Conservation (phyloP, 2,329 filamentous ascomycete species). For the Talaromyces albobiverticillius region DNA sequence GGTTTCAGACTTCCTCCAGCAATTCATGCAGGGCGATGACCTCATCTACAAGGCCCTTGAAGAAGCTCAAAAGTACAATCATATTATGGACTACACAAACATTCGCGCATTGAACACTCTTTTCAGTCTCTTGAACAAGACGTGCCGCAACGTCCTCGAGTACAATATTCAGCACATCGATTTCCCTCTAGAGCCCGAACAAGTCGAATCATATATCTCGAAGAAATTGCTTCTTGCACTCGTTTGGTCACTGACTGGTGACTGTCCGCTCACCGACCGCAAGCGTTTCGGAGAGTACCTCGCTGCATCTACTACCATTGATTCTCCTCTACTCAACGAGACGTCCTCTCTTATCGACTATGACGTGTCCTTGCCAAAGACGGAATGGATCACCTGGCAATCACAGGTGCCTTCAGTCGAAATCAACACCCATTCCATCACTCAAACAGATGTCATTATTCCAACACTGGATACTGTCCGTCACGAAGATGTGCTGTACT, state of each 20-base stretch:
- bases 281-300: slow-evolving; percentile 87
- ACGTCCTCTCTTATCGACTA: slow-evolving; percentile 90
- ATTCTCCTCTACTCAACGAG: slow-evolving; percentile 75
- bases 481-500: slow-evolving; percentile 98
- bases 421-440: slow-evolving; percentile 97
- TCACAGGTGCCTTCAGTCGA: slow-evolving; percentile 91
- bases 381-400: slow-evolving; percentile 91
- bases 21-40: slow-evolving; percentile 71
- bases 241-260: slow-evolving; percentile 94
- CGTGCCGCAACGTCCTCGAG: slow-evolving; percentile 86
- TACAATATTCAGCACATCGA: slow-evolving; percentile 94
- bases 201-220: slow-evolving; percentile 82
- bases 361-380: slow-evolving; percentile 80
- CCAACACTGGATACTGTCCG: slow-evolving; percentile 95
- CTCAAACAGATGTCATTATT: slow-evolving; percentile 97
- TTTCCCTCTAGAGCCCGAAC: slow-evolving; percentile 86
- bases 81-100: slow-evolving; percentile 98
- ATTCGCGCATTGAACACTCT: slow-evolving; percentile 87
- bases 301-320: slow-evolving; percentile 77
- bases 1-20: slow-evolving; percentile 74
- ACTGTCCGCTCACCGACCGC: slow-evolving; percentile 83
- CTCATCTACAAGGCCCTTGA: slow-evolving; percentile 77
- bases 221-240: slow-evolving; percentile 92
- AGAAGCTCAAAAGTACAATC: slow-evolving; percentile 73
- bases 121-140: slow-evolving; percentile 94